Conservation (phyloP, 768 basidiomycete species). For the Podaxis sp. region DNA sequence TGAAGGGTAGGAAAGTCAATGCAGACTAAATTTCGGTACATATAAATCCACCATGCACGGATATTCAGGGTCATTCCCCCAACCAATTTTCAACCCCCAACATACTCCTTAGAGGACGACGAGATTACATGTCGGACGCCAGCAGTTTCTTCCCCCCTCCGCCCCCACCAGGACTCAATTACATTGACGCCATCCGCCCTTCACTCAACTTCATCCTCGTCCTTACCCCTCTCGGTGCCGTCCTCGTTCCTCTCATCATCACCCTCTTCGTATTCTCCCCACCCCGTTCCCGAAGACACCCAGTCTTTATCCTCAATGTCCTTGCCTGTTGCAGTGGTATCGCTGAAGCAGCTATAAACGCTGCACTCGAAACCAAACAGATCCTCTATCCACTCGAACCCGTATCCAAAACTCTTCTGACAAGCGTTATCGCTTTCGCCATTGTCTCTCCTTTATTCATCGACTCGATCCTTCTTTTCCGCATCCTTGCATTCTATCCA, state of each 20-base stretch:
- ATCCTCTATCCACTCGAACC: constrained; percentile 20
- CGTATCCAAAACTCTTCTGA: constrained; percentile 17
- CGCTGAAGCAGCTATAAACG: constrained; percentile 22
- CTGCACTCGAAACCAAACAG: constrained; percentile 18
- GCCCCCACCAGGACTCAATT: constrained; percentile 27
- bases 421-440: constrained; percentile 22
- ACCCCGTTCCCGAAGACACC: constrained; percentile 21
- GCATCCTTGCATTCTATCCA: constrained; percentile 35
- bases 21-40: background rate
- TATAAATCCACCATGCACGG: background rate
- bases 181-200: constrained; percentile 24
- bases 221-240: constrained; percentile 25
- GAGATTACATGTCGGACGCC: background rate
- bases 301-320: constrained; percentile 33
- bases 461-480: constrained; percentile 36
- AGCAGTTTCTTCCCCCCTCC: constrained; percentile 8
- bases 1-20: background rate
- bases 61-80: background rate
- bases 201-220: constrained; percentile 26
- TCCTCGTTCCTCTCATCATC: constrained; percentile 31
- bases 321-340: constrained; percentile 26
- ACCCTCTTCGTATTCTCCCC: constrained; percentile 32
- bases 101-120: background rate
- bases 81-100: background rate
- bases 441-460: constrained; percentile 31